Evolutionary conservation across 805 yeast species (phyloP).

Genomic region (Isabelozyma rhagii): DNA sequence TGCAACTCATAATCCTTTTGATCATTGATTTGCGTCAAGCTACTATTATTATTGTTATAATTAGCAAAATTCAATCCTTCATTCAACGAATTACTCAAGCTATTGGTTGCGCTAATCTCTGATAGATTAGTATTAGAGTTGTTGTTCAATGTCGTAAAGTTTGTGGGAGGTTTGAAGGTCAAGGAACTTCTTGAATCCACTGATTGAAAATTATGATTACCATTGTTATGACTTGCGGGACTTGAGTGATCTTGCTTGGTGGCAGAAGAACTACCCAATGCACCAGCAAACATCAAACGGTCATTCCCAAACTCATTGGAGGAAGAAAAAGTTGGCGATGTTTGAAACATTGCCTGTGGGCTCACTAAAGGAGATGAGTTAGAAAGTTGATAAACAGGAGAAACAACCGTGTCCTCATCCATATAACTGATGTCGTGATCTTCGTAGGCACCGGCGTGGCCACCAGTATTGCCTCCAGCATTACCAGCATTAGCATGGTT

Average conservation of each 20-base stretch:
- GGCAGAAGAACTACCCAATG: background rate
- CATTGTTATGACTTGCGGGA: conserved; percentile 5
- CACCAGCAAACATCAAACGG: background rate
- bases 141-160: conserved; percentile 40
- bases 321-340: conserved; percentile 16
- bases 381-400: background rate
- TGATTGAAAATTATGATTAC: conserved; percentile 26
- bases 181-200: conserved; percentile 30
- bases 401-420: conserved; percentile 37
- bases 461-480: no score
- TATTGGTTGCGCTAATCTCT: conserved; percentile 28
- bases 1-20: conserved; percentile 5
- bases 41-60: conserved; percentile 23
- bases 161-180: conserved; percentile 36
- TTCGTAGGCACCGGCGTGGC: background rate
- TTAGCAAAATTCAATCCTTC: background rate
- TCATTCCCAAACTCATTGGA: background rate
- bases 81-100: conserved; percentile 15
- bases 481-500: background rate
- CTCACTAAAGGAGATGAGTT: conserved; percentile 7
- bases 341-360: conserved; percentile 13
- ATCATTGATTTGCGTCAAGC: conserved; percentile 7
- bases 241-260: background rate
- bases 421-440: conserved; percentile 29
- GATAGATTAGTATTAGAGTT: conserved; percentile 38